These are phyloP conservation scores for Batrachochytrium dendrobatidis DNA, from an alignment of 371 early-diverging fungal genomes.

Conservation along the genomic window DNA sequence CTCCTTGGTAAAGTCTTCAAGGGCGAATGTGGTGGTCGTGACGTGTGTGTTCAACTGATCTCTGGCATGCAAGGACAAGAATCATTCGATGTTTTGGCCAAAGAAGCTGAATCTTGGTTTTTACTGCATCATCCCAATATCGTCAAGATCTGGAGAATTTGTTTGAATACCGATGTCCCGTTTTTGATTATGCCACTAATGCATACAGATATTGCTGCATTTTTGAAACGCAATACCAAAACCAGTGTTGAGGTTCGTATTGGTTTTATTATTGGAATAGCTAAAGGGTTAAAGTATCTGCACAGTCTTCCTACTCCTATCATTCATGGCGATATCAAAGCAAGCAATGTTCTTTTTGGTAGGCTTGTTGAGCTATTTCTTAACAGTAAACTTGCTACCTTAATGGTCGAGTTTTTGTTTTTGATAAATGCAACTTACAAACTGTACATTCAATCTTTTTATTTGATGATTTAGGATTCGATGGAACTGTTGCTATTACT, in stretches of 20 bases:
- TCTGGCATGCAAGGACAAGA: background rate
- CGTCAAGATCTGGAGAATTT: background rate
- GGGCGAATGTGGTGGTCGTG: background rate
- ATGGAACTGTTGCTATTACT: background rate
- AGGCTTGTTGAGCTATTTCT: background rate
- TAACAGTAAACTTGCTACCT: too few relatives aligned
- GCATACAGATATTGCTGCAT: background rate
- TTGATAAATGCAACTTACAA: too few relatives aligned
- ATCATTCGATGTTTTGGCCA: background rate
- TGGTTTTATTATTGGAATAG: background rate
- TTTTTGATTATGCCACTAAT: background rate
- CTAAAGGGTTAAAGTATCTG: background rate
- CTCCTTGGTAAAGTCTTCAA: background rate
- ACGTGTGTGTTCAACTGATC: background rate
- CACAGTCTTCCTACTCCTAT: background rate
- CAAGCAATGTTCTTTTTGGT: slow-evolving; percentile 3
- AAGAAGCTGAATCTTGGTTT: background rate
- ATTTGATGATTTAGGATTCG: background rate
- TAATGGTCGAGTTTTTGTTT: too few relatives aligned
- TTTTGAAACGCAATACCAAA: background rate
- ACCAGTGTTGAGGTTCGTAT: background rate
- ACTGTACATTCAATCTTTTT: too few relatives aligned
- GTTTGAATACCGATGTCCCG: background rate
- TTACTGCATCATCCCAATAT: slow-evolving; percentile 3
- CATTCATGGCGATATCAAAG: slow-evolving; percentile 1